Base-by-base conservation (phyloP, 2,329 filamentous ascomycete genomes). In the Sporothrix pallida region DNA sequence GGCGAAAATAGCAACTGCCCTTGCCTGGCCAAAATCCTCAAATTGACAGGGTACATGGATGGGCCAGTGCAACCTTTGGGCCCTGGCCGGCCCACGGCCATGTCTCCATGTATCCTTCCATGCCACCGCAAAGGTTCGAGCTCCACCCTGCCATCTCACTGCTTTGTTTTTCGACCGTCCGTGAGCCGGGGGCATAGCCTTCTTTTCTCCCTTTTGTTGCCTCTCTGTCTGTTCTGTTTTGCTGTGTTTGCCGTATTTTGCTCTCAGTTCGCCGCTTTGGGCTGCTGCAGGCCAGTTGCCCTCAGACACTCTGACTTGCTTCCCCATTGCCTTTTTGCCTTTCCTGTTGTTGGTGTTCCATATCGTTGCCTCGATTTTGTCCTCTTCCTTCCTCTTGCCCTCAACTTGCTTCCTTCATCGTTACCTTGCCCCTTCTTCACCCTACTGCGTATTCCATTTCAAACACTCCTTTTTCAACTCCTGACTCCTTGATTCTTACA, bases 141-240 rank as follows among this genome's bases (percentile, higher is more conserved):
- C 54, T 58, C 54, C 54, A 63, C 31, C 26, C 15, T 42, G 7
- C 58, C 26, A n/a, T 37, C 58, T 42, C 37, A 17, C 60, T 31
- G 54, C n/a, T 44, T 44, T 68, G 48, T 31, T 17, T 7, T n/a
- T 46, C 42, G 42, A 48, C 50, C 13, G 71, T 69, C 63, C 52
- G 71, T 69, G 71, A 68, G 62, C 71, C 71, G 50, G 50, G 71
- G 48, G n/a, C 60, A 13, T 13, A 20, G n/a, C 50, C 62, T 46
- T 31, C 20, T 63, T 31, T 58, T 52, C 15, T 37, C 9, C n/a
- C 37, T 63, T 15, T 65, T 10, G 31, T 31, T 54, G n/a, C 42
- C 42, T 31, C n/a, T 31, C 31, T 17, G 31, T 44, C 31, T 44
- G 58, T 44, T 62, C 2, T 37, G 31, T 7, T 37, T 37, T 37